phyloP scores from a whole-genome alignment of 345 rosid species.

The Corchorus capsularis region DNA sequence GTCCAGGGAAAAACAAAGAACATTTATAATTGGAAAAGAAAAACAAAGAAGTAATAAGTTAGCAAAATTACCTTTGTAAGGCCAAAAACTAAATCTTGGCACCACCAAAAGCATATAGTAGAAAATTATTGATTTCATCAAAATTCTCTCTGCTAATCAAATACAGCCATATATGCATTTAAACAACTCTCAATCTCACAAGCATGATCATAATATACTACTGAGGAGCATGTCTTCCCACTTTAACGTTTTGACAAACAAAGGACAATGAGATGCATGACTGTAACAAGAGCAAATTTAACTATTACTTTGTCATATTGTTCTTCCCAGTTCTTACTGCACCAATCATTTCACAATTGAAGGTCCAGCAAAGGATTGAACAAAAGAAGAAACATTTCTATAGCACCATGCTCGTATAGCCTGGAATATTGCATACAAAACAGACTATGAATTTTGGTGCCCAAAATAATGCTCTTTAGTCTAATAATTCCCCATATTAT shows the following conservation, averaged over 20 bases:
- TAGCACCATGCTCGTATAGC: conserved; percentile 25
- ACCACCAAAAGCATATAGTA: too few species aligned
- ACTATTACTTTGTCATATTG: neutral
- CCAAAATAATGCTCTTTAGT: neutral
- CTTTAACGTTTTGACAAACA: neutral
- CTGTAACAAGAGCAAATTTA: neutral
- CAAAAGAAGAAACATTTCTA: conserved; percentile 10
- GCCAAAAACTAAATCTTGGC: too few species aligned
- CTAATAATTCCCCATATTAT: neutral
- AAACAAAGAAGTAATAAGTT: too few species aligned
- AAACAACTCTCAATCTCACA: neutral
- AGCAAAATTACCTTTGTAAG: too few species aligned
- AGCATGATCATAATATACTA: neutral
- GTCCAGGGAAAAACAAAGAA: too few species aligned
- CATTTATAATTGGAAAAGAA: too few species aligned
- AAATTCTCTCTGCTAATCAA: too few species aligned
- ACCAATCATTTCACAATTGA: neutral
- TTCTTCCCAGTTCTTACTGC: conserved; percentile 8
- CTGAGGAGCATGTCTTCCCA: neutral
- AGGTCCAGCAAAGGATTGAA: conserved; percentile 1
- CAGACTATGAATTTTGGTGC: conserved; percentile 25
- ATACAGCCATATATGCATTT: too few species aligned
- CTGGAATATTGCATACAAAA: conserved; percentile 6
- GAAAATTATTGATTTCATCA: too few species aligned
- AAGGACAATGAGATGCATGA: neutral